A percentile compares a stretch with the other conserved stretches of the same genome.
Conservation (phyloP, 2,329 filamentous ascomycete genomes). For the Diaporthe australafricana region DNA sequence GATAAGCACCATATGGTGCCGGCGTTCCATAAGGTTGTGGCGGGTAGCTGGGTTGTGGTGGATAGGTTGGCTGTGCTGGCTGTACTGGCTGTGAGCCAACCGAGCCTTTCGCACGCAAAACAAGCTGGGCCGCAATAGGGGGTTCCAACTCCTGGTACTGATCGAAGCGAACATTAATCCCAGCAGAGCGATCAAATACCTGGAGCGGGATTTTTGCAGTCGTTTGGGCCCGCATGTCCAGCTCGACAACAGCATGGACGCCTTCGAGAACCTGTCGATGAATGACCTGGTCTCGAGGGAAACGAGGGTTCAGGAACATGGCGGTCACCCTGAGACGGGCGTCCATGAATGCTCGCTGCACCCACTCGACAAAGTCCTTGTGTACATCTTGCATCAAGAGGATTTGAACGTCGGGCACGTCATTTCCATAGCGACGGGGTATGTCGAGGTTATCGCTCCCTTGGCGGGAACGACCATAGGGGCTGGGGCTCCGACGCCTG, state of each 20-base stretch:
- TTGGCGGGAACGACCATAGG: slow-evolving; percentile 61
- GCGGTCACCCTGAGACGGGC: slow-evolving; percentile 81
- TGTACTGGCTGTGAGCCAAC: slow-evolving; percentile 39
- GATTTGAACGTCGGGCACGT: slow-evolving; percentile 91
- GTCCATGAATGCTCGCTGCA: slow-evolving; percentile 79
- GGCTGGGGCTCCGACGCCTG: slow-evolving; percentile 78
- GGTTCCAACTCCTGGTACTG: slow-evolving; percentile 89
- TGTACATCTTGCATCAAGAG: slow-evolving; percentile 83
- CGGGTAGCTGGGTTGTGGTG: slow-evolving; percentile 48
- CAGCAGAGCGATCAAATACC: slow-evolving; percentile 84
- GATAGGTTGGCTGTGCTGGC: slow-evolving; percentile 43
- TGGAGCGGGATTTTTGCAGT: slow-evolving; percentile 82
- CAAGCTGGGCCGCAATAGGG: slow-evolving; percentile 81
- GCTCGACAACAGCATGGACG: slow-evolving; percentile 84
- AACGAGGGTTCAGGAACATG: slow-evolving; percentile 81
- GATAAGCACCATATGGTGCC: slow-evolving; percentile 43
- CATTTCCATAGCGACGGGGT: slow-evolving; percentile 76
- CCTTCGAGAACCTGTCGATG: slow-evolving; percentile 89
- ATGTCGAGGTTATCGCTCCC: slow-evolving; percentile 76
- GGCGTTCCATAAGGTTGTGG: slow-evolving; percentile 39
- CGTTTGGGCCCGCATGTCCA: slow-evolving; percentile 77
- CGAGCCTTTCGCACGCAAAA: slow-evolving; percentile 73
- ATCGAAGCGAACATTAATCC: slow-evolving; percentile 85
- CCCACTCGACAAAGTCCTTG: slow-evolving; percentile 84
- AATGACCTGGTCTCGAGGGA: slow-evolving; percentile 83